A percentile compares a stretch with the other conserved stretches of the same genome.
These are phyloP conservation scores for Vanilla planifolia DNA, from an alignment of 106 monocot genomes.

Conservation along the genomic window DNA sequence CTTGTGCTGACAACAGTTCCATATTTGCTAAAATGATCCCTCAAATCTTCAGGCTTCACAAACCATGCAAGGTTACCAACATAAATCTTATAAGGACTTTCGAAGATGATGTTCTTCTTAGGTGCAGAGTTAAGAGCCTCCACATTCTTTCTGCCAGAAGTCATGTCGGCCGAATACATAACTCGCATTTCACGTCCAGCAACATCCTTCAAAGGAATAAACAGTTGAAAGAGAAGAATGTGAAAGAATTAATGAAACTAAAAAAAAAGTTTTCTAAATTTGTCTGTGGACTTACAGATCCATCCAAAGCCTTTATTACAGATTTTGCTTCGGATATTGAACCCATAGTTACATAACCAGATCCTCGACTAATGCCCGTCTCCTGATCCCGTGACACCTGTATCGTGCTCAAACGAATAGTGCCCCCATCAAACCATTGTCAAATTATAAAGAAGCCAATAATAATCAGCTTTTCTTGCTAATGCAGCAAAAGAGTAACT, in stretches of 20 bases:
- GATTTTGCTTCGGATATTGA: constrained; percentile 61
- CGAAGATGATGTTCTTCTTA: constrained; percentile 51
- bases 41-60: constrained; percentile 51
- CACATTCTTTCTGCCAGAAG: constrained; percentile 39
- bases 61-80: constrained; percentile 79
- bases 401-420: background rate
- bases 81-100: constrained; percentile 61
- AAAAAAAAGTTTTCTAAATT: background rate
- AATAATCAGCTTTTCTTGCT: background rate
- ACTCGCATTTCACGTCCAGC: constrained; percentile 72
- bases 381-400: constrained; percentile 63
- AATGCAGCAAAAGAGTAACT: background rate
- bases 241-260: background rate
- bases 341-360: constrained; percentile 68
- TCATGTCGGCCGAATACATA: constrained; percentile 59
- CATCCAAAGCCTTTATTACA: constrained; percentile 64
- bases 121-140: constrained; percentile 32
- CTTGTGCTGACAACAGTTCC: constrained; percentile 68
- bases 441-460: background rate
- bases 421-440: background rate
- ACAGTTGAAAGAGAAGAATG: background rate
- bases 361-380: constrained; percentile 64
- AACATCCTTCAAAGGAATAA: constrained; percentile 35
- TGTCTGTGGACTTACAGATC: constrained; percentile 47
- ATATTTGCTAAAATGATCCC: constrained; percentile 62